Evolutionary conservation across 805 yeast species (phyloP).

Genomic region (Ogataea paradorogensis): DNA sequence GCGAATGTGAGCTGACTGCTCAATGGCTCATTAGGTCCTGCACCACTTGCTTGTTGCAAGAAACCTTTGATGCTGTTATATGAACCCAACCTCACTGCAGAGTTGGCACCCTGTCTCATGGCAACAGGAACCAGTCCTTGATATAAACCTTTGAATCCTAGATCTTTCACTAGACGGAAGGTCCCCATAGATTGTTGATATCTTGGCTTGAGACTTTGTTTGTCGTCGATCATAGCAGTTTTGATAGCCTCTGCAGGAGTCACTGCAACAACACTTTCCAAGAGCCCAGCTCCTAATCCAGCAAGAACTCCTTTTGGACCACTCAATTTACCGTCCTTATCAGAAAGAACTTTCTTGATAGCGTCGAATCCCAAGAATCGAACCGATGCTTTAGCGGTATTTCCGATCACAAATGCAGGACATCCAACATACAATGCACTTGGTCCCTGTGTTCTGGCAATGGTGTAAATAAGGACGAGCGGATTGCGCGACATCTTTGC

Average conservation of each 20-base stretch:
- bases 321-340: constrained; percentile 80
- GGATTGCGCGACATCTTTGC: constrained; percentile 78
- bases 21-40: constrained; percentile 70
- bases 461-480: constrained; percentile 67
- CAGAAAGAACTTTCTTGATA: constrained; percentile 73
- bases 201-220: constrained; percentile 69
- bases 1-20: constrained; percentile 77
- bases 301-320: constrained; percentile 93
- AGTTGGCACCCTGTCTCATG: constrained; percentile 92
- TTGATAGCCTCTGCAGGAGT: constrained; percentile 97
- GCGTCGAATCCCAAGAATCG: constrained; percentile 90
- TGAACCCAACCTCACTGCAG: constrained; percentile 90
- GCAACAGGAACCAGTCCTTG: constrained; percentile 92
- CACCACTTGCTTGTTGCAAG: constrained; percentile 65
- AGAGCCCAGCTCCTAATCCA: constrained; percentile 95
- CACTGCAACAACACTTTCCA: constrained; percentile 89
- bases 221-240: constrained; percentile 93
- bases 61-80: constrained; percentile 82
- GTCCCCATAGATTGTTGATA: constrained; percentile 74
- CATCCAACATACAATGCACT: constrained; percentile 87
- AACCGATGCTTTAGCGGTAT: constrained; percentile 94
- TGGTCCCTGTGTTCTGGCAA: constrained; percentile 76
- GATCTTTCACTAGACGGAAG: constrained; percentile 61
- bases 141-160: constrained; percentile 82
- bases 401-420: constrained; percentile 94